These are phyloP conservation scores for Ceratocystis harringtonii DNA, from an alignment of 2,329 filamentous ascomycete species.

Conservation along the genomic window DNA sequence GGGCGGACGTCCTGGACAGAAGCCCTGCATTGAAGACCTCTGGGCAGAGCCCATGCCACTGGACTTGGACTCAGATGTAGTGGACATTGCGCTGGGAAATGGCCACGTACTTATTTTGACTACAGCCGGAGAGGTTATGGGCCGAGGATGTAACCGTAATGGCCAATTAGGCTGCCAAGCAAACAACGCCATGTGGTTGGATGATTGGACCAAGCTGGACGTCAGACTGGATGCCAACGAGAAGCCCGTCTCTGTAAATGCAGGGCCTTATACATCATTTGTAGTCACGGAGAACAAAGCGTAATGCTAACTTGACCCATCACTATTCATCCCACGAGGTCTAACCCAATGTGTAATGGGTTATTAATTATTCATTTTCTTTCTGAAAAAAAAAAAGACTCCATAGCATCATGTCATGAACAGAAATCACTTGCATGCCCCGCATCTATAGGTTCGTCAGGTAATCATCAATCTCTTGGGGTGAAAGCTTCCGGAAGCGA, in stretches of 20 bases:
- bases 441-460: constrained; percentile 76
- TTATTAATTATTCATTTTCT: constrained; percentile 16
- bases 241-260: constrained; percentile 28
- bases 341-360: neutral
- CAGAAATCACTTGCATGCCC: constrained; percentile 11
- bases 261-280: constrained; percentile 37
- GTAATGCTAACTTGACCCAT: neutral
- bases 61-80: constrained; percentile 34
- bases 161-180: constrained; percentile 39
- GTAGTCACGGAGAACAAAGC: constrained; percentile 24
- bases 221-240: constrained; percentile 22
- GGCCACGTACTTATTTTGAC: constrained; percentile 44
- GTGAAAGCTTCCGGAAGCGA: constrained; percentile 83
- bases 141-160: constrained; percentile 40
- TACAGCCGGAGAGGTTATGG: constrained; percentile 34
- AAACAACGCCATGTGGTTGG: constrained; percentile 13
- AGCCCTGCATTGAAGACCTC: constrained; percentile 10
- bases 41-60: constrained; percentile 29
- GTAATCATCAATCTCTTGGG: constrained; percentile 99
- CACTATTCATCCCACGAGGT: neutral
- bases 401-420: constrained; percentile 18
- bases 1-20: constrained; percentile 28
- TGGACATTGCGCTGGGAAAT: constrained; percentile 43
- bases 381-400: constrained; percentile 9
- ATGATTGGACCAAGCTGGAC: constrained; percentile 27